phyloP scores from a whole-genome alignment of 106 monocot species.

The Dioscorea alata region DNA sequence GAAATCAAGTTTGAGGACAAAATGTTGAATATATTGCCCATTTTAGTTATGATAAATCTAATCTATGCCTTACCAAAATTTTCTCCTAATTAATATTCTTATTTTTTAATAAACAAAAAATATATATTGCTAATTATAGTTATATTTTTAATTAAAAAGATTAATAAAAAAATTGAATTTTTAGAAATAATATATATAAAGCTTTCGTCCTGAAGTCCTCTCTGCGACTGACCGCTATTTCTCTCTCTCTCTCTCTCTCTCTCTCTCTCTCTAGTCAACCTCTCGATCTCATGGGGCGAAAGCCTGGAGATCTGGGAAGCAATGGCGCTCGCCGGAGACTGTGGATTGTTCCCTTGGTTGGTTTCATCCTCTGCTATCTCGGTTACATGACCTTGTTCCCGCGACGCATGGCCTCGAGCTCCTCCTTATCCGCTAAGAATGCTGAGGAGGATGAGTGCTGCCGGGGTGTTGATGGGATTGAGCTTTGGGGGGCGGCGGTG shows the following conservation, averaged over 20 bases:
- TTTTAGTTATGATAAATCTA: too few species aligned
- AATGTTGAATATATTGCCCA: too few species aligned
- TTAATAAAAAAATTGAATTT: too few species aligned
- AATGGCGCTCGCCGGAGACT: conserved; percentile 4
- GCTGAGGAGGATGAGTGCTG: conserved; percentile 39
- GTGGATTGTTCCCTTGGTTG: conserved; percentile 21
- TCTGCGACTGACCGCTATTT: not conserved
- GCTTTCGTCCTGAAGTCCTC: not conserved
- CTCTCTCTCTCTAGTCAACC: not conserved
- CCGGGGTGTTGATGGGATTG: conserved; percentile 58
- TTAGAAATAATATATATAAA: too few species aligned
- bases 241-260: not conserved
- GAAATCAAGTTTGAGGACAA: too few species aligned
- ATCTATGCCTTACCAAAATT: too few species aligned
- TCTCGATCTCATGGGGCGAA: conserved; percentile 26
- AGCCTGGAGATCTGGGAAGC: conserved; percentile 15
- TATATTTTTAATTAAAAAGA: too few species aligned
- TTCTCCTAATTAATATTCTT: too few species aligned
- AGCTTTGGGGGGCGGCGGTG: conserved; percentile 83
- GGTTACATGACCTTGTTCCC: conserved; percentile 29
- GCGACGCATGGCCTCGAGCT: too few species aligned
- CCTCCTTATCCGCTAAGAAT: not conserved
- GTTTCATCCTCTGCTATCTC: conserved; percentile 30
- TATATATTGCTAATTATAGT: too few species aligned
- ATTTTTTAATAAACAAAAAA: too few species aligned